Base-by-base conservation (phyloP, 257 asterid species). In the Rauvolfia tetraphylla region DNA sequence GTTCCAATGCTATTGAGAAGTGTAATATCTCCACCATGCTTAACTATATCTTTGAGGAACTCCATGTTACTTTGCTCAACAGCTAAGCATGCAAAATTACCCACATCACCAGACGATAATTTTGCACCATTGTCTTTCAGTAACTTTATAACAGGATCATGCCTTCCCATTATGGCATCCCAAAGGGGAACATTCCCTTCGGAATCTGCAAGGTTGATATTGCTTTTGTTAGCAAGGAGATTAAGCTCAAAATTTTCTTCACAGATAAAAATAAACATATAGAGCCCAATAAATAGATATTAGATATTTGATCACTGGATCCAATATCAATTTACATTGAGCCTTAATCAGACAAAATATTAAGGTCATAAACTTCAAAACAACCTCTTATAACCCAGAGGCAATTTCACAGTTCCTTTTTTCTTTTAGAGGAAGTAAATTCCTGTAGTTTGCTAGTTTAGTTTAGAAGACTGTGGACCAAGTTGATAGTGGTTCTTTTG, bases 121-220 rank as follows among this genome's bases (percentile, higher is more conserved):
- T 72, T 83, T 2, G 97, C 96, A 29, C 91, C 89, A 33, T 89
- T 90, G 57, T 93, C 91, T 2, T 74, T 67, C 59, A 91, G 91
- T 51, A 83, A 39, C 76, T 82, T 86, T 41, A 88, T 82, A 41
- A 86, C 83, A 1, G 84, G 29, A 25, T 89, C 84, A 39, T 90
- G 91, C 79, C 83, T 80, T 56, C 86, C 91, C 80, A 84, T 48
- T 65, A 93, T 68, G 69, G 98, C 97, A 44, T 91, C 93, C 97
- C 97, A 89, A 20, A 91, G 76, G 7, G 98, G 95, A 73, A 91
- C 95, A 57, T 79, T 82, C 58, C 96, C 98, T 78, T 93, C 98
- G 4, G 89, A 82, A 86, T 93, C 97, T 89, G 91, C 83, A 81
- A 6, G 34, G 68, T 22, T 6, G 34, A 62, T 22, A 7, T 58